Evolutionary conservation across 345 rosid species (phyloP).

Genomic region (Eucalyptus microcorys): DNA sequence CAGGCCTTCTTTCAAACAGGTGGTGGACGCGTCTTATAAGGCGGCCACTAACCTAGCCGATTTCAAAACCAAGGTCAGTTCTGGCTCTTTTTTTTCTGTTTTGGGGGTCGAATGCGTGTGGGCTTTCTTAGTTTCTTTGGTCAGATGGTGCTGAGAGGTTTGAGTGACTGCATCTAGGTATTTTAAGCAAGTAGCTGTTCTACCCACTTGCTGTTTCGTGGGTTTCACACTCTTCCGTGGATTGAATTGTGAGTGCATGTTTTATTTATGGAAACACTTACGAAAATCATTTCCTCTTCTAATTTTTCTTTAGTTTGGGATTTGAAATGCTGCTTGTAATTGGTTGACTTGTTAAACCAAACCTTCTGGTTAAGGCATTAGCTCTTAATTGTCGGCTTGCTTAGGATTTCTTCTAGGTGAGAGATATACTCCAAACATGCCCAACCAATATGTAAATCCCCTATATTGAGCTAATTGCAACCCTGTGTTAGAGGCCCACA

Average conservation of each 20-base stretch:
- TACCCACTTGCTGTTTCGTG: too few species aligned
- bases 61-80: slow-evolving; percentile 1
- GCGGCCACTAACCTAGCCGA: not conserved
- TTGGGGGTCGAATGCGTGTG: not conserved
- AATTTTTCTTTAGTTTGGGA: not conserved
- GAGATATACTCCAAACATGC: not conserved
- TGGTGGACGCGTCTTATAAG: not conserved
- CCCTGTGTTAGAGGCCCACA: not conserved
- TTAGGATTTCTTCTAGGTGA: not conserved
- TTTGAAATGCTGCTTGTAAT: not conserved
- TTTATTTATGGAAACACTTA: not conserved
- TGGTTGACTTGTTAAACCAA: not conserved
- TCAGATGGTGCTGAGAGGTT: too few species aligned
- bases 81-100: not conserved
- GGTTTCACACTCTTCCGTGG: too few species aligned
- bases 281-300: not conserved
- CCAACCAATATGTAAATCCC: not conserved
- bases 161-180: too few species aligned
- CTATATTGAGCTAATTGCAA: not conserved
- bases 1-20: slow-evolving; percentile 1
- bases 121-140: not conserved
- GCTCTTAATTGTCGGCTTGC: not conserved
- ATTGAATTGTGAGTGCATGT: too few species aligned
- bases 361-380: not conserved
- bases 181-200: too few species aligned